Evolutionary conservation across 371 early-diverging fungal species (phyloP).

Genomic region (Syncephalastrum racemosum): DNA sequence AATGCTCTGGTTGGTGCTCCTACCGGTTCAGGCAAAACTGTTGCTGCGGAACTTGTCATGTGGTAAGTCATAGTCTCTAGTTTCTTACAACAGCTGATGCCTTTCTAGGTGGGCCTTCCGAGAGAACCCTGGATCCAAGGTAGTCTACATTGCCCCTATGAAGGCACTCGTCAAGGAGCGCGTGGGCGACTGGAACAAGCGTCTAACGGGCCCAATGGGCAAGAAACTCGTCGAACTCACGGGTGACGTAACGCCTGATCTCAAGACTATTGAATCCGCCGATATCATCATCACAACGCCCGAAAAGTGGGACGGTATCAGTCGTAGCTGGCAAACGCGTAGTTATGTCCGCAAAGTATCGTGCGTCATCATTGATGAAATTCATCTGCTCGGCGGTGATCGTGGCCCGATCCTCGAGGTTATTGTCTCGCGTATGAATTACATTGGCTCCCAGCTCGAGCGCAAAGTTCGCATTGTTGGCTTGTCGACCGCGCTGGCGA

Average conservation of each 20-base stretch:
- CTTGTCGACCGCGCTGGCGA: constrained; percentile 97
- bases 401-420: constrained; percentile 98
- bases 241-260: constrained; percentile 95
- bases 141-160: constrained; percentile 99
- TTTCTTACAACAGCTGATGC: neutral
- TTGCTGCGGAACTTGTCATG: constrained; percentile 95
- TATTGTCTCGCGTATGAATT: constrained; percentile 97
- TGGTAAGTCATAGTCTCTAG: constrained; percentile 50
- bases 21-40: constrained; percentile 98
- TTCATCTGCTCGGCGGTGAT: constrained; percentile 96
- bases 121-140: constrained; percentile 81
- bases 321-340: constrained; percentile 87
- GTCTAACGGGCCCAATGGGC: constrained; percentile 77
- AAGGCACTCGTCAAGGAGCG: constrained; percentile 98
- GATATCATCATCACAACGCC: constrained; percentile 98
- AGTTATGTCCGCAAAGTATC: constrained; percentile 83
- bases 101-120: constrained; percentile 69
- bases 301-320: constrained; percentile 99
- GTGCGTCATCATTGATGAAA: constrained; percentile 98
- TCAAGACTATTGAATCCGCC: constrained; percentile 80
- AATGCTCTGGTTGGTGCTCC: constrained; percentile 98
- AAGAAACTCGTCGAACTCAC: constrained; percentile 93
- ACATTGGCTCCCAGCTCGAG: constrained; percentile 74
- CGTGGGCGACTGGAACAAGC: constrained; percentile 85
- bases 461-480: constrained; percentile 93